phyloP scores from a whole-genome alignment of 352 stramenopile species.

The Achlya hypogyna region DNA sequence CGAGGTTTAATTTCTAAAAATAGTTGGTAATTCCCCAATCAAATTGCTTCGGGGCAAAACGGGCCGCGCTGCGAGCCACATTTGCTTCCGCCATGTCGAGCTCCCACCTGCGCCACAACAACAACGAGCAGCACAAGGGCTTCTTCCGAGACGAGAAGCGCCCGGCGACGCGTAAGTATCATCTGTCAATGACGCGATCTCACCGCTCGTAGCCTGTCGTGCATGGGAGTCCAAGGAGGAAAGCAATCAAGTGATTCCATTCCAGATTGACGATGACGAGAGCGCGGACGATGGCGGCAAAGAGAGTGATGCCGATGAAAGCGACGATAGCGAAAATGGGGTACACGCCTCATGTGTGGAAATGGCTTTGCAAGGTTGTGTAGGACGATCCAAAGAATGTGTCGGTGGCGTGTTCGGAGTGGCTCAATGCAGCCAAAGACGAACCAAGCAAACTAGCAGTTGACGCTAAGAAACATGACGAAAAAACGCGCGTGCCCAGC shows the following conservation, averaged over 20 bases:
- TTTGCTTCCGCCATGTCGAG: too few relatives aligned
- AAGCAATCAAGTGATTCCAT: slow-evolving; percentile 50
- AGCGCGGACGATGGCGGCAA: slow-evolving; percentile 29
- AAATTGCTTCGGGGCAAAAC: too few relatives aligned
- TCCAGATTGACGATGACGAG: slow-evolving; percentile 28
- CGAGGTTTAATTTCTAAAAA: too few relatives aligned
- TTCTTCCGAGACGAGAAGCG: too few relatives aligned
- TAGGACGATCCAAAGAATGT: slow-evolving; percentile 19
- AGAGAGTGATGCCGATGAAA: slow-evolving; percentile 22
- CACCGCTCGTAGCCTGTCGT: not conserved
- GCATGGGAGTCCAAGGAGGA: slow-evolving; percentile 25
- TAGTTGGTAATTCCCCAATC: too few relatives aligned
- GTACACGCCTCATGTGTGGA: too few relatives aligned
- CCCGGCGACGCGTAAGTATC: too few relatives aligned
- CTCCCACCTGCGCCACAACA: too few relatives aligned
- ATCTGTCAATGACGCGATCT: too few relatives aligned
- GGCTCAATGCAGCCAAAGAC: slow-evolving; percentile 13
- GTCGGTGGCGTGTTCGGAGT: slow-evolving; percentile 19
- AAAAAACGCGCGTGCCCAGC: not conserved
- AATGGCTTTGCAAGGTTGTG: not conserved
- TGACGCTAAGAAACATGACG: not conserved
- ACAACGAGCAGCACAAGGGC: too few relatives aligned
- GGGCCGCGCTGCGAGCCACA: too few relatives aligned
- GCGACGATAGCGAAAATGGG: slow-evolving; percentile 19
- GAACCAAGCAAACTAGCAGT: not conserved